These are phyloP conservation scores for Gossypium schwendimanii DNA, from an alignment of 441 rosid genomes.

Conservation along the genomic window DNA sequence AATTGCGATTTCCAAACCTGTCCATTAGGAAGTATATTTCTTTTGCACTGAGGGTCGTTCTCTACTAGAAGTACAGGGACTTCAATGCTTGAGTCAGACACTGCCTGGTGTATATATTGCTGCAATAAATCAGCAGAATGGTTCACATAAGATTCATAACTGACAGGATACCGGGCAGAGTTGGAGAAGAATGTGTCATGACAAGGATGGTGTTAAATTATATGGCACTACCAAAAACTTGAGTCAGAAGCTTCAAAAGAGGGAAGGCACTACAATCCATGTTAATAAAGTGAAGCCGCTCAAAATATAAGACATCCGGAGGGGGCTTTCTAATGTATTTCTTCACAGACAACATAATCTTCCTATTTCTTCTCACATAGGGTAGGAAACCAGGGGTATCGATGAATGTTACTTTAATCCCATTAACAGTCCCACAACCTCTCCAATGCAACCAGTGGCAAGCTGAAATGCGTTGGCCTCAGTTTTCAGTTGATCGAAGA, in stretches of 20 bases:
- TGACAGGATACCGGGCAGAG: constrained; percentile 46
- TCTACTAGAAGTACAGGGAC: constrained; percentile 72
- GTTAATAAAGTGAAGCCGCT: constrained; percentile 65
- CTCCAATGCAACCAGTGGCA: constrained; percentile 54
- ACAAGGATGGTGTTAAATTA: constrained; percentile 88
- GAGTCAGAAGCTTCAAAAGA: constrained; percentile 68
- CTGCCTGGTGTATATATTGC: constrained; percentile 58
- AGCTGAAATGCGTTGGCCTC: constrained; percentile 71
- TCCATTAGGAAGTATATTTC: constrained; percentile 69
- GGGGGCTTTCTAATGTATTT: constrained; percentile 63
- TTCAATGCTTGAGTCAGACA: constrained; percentile 61
- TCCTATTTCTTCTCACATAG: constrained; percentile 54
- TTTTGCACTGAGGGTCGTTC: constrained; percentile 66
- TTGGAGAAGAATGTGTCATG: constrained; percentile 70
- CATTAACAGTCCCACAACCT: constrained; percentile 61
- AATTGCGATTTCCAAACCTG: constrained; percentile 72
- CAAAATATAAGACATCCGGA: constrained; percentile 71
- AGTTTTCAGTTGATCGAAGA: constrained; percentile 63
- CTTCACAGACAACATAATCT: constrained; percentile 60
- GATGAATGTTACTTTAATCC: constrained; percentile 66
- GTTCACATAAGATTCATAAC: constrained; percentile 61
- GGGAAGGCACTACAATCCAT: constrained; percentile 57
- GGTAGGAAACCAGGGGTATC: constrained; percentile 84
- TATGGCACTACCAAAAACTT: constrained; percentile 59
- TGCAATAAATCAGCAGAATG: constrained; percentile 63